Percentiles rank a stretch among this genome's conserved stretches.
phyloP scores from a whole-genome alignment of 2,329 filamentous ascomycete species.

The Microsporum audouinii region DNA sequence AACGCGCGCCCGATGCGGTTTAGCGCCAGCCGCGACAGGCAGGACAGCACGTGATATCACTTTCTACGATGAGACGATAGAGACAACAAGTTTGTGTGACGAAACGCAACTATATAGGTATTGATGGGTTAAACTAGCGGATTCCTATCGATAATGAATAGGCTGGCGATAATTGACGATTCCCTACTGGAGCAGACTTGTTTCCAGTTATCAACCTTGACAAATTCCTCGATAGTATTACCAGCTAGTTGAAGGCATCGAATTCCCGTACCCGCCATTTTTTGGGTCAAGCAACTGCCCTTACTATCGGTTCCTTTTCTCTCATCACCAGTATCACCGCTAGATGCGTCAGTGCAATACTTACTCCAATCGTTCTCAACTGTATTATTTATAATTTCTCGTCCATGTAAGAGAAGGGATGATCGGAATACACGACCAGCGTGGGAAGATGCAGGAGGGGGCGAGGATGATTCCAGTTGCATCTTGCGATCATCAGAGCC shows the following conservation, averaged over 20 bases:
- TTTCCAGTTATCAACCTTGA: background rate
- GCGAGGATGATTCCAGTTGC: background rate
- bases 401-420: constrained; percentile 8
- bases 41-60: background rate
- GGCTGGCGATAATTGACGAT: background rate
- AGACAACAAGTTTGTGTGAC: no score
- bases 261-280: background rate
- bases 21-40: background rate
- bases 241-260: background rate
- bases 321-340: background rate
- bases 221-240: background rate
- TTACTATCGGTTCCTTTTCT: background rate
- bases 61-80: background rate
- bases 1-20: background rate
- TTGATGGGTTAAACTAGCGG: background rate
- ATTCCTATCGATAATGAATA: background rate
- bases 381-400: constrained; percentile 10
- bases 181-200: background rate
- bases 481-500: background rate
- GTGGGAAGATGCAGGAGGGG: constrained; percentile 2
- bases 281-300: background rate
- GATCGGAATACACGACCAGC: constrained; percentile 7
- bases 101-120: background rate
- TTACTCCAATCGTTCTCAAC: constrained; percentile 9
- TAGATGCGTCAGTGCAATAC: background rate